Evolutionary conservation across 305 asterid species (phyloP).

Genomic region (Fraxinus xanthoxyloides): DNA sequence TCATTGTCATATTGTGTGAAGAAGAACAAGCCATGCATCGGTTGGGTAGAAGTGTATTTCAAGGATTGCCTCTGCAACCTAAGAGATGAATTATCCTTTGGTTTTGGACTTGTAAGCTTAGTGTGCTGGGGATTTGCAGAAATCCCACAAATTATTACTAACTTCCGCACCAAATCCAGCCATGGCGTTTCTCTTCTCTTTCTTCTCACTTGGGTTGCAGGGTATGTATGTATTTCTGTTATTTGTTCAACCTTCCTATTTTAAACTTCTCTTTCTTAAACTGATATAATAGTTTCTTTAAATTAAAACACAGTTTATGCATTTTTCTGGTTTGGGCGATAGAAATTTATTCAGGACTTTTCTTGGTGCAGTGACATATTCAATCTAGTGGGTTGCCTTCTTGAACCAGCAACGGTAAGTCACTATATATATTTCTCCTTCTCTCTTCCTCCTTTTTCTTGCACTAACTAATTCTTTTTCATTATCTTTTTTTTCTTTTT

Average conservation of each 20-base stretch:
- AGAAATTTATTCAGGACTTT: not conserved
- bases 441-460: not conserved
- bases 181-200: constrained; percentile 77
- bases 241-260: too few relatives aligned
- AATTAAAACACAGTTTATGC: not conserved
- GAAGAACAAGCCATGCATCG: constrained; percentile 55
- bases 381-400: constrained; percentile 81
- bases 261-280: too few relatives aligned
- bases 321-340: not conserved
- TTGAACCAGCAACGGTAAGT: constrained; percentile 88
- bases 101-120: constrained; percentile 68
- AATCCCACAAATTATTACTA: constrained; percentile 85
- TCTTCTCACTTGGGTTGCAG: constrained; percentile 77
- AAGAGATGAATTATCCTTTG: constrained; percentile 64
- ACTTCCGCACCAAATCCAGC: constrained; percentile 72
- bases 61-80: constrained; percentile 77
- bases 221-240: constrained; percentile 31
- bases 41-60: constrained; percentile 68
- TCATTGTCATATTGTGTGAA: constrained; percentile 43
- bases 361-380: constrained; percentile 63
- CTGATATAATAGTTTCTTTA: too few relatives aligned
- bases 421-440: not conserved
- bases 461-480: not conserved
- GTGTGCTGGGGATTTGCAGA: constrained; percentile 86
- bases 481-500: not conserved